Evolutionary conservation across 2,329 filamentous ascomycete genomes (phyloP).

Genomic region (Botryotinia globosa): DNA sequence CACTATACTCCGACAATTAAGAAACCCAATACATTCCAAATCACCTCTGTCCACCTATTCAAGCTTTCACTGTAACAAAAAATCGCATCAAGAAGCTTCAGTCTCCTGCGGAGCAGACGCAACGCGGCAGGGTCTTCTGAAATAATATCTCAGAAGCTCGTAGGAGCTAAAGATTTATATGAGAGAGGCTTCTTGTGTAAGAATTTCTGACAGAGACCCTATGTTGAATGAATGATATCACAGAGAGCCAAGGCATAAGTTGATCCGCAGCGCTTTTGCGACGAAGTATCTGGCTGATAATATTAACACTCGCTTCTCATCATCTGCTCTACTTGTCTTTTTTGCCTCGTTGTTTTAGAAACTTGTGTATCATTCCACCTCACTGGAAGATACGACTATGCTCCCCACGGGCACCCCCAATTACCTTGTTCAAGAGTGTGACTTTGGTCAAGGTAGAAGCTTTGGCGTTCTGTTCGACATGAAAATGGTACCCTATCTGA

Average conservation of each 20-base stretch:
- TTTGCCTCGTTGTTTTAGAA: background rate
- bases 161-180: background rate
- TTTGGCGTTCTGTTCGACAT: background rate
- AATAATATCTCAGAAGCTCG: no score
- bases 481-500: no score
- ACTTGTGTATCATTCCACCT: background rate
- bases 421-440: background rate
- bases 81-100: background rate
- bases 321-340: background rate
- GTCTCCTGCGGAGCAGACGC: background rate
- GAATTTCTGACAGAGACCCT: background rate
- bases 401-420: background rate
- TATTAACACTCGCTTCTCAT: background rate
- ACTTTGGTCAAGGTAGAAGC: background rate
- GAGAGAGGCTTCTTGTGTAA: background rate
- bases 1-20: background rate
- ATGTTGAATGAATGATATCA: background rate
- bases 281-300: background rate
- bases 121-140: background rate
- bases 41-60: background rate
- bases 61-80: background rate
- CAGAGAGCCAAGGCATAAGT: background rate
- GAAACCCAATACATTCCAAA: background rate
- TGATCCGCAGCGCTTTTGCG: background rate
- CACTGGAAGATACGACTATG: fast-evolving